phyloP scores from a whole-genome alignment of 805 yeast genomes.

The Lipomyces chichibuensis region DNA sequence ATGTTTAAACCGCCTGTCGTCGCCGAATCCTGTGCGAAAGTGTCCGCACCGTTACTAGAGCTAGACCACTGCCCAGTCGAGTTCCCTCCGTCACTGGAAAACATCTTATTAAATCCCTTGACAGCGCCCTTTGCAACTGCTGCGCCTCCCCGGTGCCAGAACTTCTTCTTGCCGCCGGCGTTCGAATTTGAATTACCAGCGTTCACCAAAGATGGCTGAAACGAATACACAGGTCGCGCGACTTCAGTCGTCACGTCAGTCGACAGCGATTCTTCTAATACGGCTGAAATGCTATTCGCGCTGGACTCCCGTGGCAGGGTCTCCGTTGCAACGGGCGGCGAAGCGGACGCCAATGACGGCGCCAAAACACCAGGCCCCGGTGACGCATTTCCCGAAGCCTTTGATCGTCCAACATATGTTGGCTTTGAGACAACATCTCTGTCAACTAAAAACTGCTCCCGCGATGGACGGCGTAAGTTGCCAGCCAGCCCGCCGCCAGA shows the following conservation, averaged over 20 bases:
- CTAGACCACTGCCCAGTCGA: slow-evolving; percentile 3
- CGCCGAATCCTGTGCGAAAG: neutral
- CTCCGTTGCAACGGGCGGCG: neutral
- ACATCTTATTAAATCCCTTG: slow-evolving; percentile 44
- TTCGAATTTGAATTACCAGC: neutral
- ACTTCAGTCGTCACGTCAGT: neutral
- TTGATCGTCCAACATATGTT: neutral
- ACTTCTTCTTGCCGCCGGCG: slow-evolving; percentile 28
- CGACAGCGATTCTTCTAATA: neutral
- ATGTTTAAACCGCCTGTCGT: slow-evolving; percentile 16
- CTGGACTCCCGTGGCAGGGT: neutral
- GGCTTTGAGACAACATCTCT: neutral
- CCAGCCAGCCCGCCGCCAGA: slow-evolving; percentile 4
- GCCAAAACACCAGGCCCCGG: neutral
- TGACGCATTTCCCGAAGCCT: neutral
- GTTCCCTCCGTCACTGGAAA: slow-evolving; percentile 34
- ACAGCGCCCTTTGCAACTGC: slow-evolving; percentile 44
- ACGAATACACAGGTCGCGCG: slow-evolving; percentile 4
- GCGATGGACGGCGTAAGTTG: slow-evolving; percentile 2
- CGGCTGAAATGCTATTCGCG: neutral
- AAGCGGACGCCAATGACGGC: neutral
- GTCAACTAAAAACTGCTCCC: slow-evolving; percentile 1
- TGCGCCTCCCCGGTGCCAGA: slow-evolving; percentile 46
- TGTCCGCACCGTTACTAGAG: neutral
- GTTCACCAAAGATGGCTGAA: slow-evolving; percentile 5